Base-by-base conservation (phyloP, 2,329 filamentous ascomycete species). In the Pseudogymnoascus destructans region DNA sequence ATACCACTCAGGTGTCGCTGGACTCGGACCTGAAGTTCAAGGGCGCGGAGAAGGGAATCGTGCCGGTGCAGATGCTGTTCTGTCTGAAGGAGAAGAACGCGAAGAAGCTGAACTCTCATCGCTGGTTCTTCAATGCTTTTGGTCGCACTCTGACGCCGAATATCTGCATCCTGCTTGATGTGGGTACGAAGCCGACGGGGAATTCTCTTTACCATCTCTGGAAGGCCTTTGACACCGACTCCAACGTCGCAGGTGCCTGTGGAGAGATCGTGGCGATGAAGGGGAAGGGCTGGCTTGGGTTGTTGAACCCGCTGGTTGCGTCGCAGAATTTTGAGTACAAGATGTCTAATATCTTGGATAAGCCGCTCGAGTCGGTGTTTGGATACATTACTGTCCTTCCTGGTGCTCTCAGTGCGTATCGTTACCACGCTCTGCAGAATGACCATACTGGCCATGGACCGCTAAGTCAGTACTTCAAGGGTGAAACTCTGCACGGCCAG, bases 301-400 rank as follows among this genome's bases (percentile, higher is more conserved):
- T 98, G 13, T 75, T 98, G 49, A 98, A 98, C 67, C 93, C 93
- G 0, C 77, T 98, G 5, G 92, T 98, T 13, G 93, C 93, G 0
- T 95, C 90, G 49, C 93, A 98, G 67, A 98, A 98, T 70, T 98
- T 98, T 65, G 93, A 98, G 75, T 98, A 98, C 77, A 98, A 98
- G 73, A 96, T 98, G 89, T 95, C 90, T 38, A 98, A 98, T 67
- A 98, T 98, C 66, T 78, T 98, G 23, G 93, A 98, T 70, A 98
- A 98, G 72, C 93, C 93, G 0, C 76, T 98, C 1, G 93, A 98
- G 71, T 95, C 89, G 0, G 92, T 95, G 0, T 98, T 98, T 70
- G 93, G 93, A 1, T 98, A 97, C 70, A 98, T 98, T 65, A 97
- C 92, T 5, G 93, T 98, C 65, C 75, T 98, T 63, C 95, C 93